Conservation (phyloP, 2,329 filamentous ascomycete genomes). For the Fusarium neocosmosporiellum region DNA sequence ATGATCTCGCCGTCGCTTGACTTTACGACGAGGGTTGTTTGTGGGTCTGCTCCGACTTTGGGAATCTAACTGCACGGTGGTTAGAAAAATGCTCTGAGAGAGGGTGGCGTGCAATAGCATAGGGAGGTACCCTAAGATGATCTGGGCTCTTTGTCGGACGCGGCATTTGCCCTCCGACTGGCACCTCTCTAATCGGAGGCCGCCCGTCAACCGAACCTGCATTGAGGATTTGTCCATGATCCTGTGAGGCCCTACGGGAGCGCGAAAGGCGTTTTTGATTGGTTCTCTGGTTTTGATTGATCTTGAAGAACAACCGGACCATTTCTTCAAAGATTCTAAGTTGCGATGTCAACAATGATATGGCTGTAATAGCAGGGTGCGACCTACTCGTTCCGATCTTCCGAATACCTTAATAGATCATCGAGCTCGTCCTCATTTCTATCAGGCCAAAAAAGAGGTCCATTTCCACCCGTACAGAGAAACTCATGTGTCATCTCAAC, state of each 20-base stretch:
- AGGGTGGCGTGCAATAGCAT: neutral
- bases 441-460: neutral
- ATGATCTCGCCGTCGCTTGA: neutral
- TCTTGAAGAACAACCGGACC: neutral
- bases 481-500: conserved; percentile 18
- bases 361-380: fast-evolving
- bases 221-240: neutral
- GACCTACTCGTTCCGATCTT: conserved; percentile 2
- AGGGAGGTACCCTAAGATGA: conserved; percentile 1
- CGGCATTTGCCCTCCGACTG: fast-evolving
- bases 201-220: neutral
- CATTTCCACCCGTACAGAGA: neutral
- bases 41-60: fast-evolving
- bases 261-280: neutral
- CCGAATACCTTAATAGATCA: neutral
- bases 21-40: neutral
- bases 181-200: neutral
- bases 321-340: conserved; percentile 8
- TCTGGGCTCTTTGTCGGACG: conserved; percentile 1
- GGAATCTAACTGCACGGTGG: neutral
- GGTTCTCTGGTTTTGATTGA: neutral
- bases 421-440: neutral
- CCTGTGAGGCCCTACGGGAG: no score
- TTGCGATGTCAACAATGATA: neutral
- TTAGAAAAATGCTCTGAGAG: neutral